These are phyloP conservation scores for Macadamia tetraphylla DNA, from an alignment of 164 flowering plant species.

Conservation along the genomic window DNA sequence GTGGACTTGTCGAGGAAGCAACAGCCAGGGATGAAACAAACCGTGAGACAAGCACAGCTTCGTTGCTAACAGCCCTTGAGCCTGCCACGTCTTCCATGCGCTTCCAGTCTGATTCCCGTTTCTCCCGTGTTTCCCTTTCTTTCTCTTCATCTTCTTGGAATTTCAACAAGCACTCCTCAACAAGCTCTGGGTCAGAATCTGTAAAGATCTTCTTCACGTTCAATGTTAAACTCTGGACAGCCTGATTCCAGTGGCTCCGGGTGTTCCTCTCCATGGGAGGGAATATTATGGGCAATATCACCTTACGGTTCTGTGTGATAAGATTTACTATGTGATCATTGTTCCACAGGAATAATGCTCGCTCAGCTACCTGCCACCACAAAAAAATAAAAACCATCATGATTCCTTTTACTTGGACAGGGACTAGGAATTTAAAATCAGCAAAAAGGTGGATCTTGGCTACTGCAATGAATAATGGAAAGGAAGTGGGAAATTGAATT, in stretches of 20 bases:
- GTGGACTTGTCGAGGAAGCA: slow-evolving; percentile 30
- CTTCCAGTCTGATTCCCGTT: slow-evolving; percentile 61
- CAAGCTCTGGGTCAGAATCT: slow-evolving; percentile 58
- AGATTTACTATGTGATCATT: slow-evolving; percentile 72
- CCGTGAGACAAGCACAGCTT: slow-evolving; percentile 54
- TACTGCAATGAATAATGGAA: too few species aligned
- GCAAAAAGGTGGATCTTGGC: not conserved
- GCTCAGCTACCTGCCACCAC: slow-evolving; percentile 64
- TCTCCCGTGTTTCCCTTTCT: slow-evolving; percentile 41
- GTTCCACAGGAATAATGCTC: slow-evolving; percentile 80
- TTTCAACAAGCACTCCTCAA: slow-evolving; percentile 54
- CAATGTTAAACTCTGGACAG: slow-evolving; percentile 71
- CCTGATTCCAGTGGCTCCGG: slow-evolving; percentile 76
- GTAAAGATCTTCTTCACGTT: slow-evolving; percentile 72
- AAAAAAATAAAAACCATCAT: not conserved
- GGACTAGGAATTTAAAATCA: not conserved
- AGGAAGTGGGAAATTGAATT: too few species aligned
- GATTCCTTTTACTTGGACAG: not conserved
- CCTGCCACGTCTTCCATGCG: slow-evolving; percentile 75
- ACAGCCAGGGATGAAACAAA: slow-evolving; percentile 41
- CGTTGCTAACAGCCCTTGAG: slow-evolving; percentile 48
- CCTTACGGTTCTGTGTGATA: slow-evolving; percentile 55
- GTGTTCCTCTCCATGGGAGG: slow-evolving; percentile 75
- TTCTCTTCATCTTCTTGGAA: slow-evolving; percentile 60
- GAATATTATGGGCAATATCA: slow-evolving; percentile 65